Percentiles rank a stretch among this genome's conserved stretches.
Conservation (phyloP, 441 rosid genomes). For the Metrosideros polymorpha region DNA sequence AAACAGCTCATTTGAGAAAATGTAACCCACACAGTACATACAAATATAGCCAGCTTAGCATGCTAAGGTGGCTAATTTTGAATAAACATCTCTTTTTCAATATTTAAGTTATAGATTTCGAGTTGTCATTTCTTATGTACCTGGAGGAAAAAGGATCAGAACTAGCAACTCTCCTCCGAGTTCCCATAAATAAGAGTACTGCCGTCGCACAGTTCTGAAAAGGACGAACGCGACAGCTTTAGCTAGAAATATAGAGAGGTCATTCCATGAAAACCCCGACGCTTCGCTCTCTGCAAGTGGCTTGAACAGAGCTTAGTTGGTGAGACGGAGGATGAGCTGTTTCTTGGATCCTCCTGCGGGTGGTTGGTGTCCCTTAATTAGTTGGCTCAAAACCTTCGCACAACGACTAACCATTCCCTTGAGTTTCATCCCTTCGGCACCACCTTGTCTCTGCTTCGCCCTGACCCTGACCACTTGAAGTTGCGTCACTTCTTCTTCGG, state of each 20-base stretch:
- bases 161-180: background rate
- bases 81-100: background rate
- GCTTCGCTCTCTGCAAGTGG: background rate
- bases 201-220: background rate
- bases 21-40: background rate
- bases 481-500: conserved; percentile 28
- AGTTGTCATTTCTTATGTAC: background rate
- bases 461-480: conserved; percentile 34
- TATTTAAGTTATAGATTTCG: background rate
- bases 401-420: conserved; percentile 55
- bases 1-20: background rate
- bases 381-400: conserved; percentile 44
- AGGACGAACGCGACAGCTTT: background rate
- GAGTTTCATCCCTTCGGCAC: conserved; percentile 19
- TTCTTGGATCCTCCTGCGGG: conserved; percentile 12
- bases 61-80: background rate
- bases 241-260: background rate
- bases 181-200: background rate
- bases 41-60: background rate
- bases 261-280: background rate
- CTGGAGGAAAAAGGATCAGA: background rate
- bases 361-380: conserved; percentile 32
- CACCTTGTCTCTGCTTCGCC: conserved; percentile 12
- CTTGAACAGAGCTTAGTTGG: background rate
- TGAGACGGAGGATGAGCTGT: conserved; percentile 16